Conservation (phyloP, 139 green algal species). For the Chlorella vulgaris region DNA sequence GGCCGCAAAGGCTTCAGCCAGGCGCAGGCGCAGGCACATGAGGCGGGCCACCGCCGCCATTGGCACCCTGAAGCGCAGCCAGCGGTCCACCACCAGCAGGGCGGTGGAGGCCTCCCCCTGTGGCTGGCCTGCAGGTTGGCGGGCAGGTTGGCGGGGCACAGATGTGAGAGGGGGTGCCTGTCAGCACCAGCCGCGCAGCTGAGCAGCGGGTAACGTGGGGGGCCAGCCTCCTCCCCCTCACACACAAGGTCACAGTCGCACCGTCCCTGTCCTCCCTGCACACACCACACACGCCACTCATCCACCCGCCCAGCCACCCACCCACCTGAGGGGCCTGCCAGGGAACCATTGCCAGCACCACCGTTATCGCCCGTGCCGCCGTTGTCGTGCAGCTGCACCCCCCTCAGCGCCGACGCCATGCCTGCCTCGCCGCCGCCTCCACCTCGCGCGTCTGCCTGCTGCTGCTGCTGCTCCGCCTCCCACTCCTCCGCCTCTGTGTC, state of each 20-base stretch:
- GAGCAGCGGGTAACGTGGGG: neutral
- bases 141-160: neutral
- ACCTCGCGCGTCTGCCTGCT: neutral
- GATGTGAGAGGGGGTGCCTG: too few relatives aligned
- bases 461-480: conserved; percentile 15
- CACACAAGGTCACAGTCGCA: neutral
- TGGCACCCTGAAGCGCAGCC: conserved; percentile 45
- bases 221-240: neutral
- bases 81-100: conserved; percentile 54
- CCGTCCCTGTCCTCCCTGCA: neutral
- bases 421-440: neutral
- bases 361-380: too few relatives aligned
- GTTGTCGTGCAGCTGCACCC: neutral
- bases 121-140: neutral
- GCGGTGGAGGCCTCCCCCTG: conserved; percentile 10
- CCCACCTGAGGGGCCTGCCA: conserved; percentile 3
- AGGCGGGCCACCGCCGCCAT: conserved; percentile 23
- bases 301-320: neutral
- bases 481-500: conserved; percentile 7
- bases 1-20: conserved; percentile 49
- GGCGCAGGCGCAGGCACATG: conserved; percentile 43
- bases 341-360: too few relatives aligned
- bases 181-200: too few relatives aligned
- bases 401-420: neutral
- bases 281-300: neutral